A percentile compares a stretch with the other conserved stretches of the same genome.
Conservation (phyloP, 148 eudicot genomes). For the Camellia japonica region DNA sequence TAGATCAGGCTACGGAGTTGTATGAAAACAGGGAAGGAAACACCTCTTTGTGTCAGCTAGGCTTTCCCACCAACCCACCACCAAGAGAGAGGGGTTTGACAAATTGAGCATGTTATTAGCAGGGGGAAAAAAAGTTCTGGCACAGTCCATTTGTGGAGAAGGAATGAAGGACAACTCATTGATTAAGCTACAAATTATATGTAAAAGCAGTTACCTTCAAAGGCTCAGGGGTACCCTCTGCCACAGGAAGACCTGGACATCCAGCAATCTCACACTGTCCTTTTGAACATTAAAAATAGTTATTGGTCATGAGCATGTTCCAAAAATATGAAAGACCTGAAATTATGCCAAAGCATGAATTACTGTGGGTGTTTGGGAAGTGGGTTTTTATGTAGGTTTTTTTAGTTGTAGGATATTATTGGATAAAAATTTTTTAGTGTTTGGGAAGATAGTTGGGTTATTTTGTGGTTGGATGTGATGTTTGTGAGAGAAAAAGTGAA, state of each 20-base stretch:
- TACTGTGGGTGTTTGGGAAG: too few species aligned
- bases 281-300: conserved; percentile 50
- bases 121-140: background rate
- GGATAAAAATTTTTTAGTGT: too few species aligned
- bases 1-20: too few species aligned
- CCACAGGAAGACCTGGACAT: conserved; percentile 76
- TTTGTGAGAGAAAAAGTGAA: too few species aligned
- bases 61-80: too few species aligned
- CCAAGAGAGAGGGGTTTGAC: background rate
- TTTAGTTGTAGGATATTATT: too few species aligned
- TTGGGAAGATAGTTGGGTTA: too few species aligned
- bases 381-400: too few species aligned
- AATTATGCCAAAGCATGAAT: background rate
- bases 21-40: too few species aligned
- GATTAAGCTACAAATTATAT: background rate
- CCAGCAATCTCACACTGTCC: conserved; percentile 99
- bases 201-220: conserved; percentile 53
- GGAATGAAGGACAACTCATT: background rate
- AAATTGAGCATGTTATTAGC: background rate
- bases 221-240: conserved; percentile 84
- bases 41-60: too few species aligned
- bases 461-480: too few species aligned
- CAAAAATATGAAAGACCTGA: conserved; percentile 10
- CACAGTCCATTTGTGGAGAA: background rate
- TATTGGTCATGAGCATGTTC: conserved; percentile 30